Evolutionary conservation across 108 stramenopile species (phyloP), one percentile per base, ranked within the genome.

Genomic region (Fragilariopsis cylindrus): DNA sequence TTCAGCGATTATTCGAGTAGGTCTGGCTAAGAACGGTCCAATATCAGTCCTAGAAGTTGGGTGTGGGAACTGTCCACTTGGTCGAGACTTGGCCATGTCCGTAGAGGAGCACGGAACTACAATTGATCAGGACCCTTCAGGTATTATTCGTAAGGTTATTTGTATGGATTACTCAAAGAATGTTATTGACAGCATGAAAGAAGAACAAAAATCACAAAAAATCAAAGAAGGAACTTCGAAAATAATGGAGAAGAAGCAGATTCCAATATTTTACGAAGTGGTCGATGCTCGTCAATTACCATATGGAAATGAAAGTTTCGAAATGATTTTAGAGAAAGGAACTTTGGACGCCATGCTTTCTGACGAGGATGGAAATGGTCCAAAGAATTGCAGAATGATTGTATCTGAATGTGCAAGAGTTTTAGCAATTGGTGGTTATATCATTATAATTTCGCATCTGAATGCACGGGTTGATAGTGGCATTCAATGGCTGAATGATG

Each of bases 311-410:
- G 71, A 82, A 42, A 74, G 73, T 4, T 88, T 89, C 54, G 69
- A 87, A 43, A 47, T 95, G 16, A 72, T 95, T 18, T 47, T 95
- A n/a, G 93, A 95, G 60, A 95, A 95, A 64, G 93, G 93, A 9
- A 95, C 93, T 4, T 60, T 92, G 39, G 93, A 95, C 84, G 90
- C 93, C 42, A 88, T 95, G 87, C 77, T 95, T 5, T 92, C 91
- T 4, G 90, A 95, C 76, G 60, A 71, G 8, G 54, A 77, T 0
- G 74, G 81, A 15, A 90, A 89, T 5, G 49, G 43, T 5, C 52
- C 63, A 7, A 11, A 53, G 3, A 89, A 91, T 55, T 92, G 90
- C 53, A 50, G 77, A 8, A 42, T 72, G 57, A 89, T 92, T 44
- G 81, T 92, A 4, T 57, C 81, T 43, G 93, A 94, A 80, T 81